phyloP scores from a whole-genome alignment of 2,329 filamentous ascomycete genomes.

The Alternaria sp. region DNA sequence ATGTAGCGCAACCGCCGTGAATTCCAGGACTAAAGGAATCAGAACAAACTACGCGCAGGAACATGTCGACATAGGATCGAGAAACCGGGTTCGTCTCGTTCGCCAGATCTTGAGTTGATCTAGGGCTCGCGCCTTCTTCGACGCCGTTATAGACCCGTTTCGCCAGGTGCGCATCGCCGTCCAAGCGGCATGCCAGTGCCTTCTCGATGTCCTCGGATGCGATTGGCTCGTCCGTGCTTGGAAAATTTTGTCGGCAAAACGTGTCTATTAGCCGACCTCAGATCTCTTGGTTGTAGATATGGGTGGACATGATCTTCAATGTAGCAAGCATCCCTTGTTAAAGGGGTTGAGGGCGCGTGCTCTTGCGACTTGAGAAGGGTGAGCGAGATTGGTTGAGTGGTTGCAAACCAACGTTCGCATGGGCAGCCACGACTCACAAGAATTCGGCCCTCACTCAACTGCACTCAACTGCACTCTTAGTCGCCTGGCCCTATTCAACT shows the following conservation, averaged over 20 bases:
- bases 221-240: background rate
- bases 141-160: background rate
- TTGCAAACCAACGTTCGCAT: background rate
- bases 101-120: background rate
- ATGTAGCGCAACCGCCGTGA: background rate
- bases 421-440: background rate
- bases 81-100: background rate
- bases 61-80: background rate
- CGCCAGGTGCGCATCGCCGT: background rate
- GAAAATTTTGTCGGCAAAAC: background rate
- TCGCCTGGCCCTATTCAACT: background rate
- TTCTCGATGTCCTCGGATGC: background rate
- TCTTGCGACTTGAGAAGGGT: background rate
- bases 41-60: background rate
- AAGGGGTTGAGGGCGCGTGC: background rate
- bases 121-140: background rate
- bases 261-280: background rate
- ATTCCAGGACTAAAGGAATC: background rate
- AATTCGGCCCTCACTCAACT: background rate
- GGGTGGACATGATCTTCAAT: background rate
- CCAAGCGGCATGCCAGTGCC: background rate
- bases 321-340: background rate
- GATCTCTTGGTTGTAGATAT: background rate
- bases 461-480: no score
- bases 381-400: background rate